Percentiles rank a stretch among this genome's conserved stretches.
These are phyloP conservation scores for Lactarius vividus DNA, from an alignment of 768 basidiomycete genomes.

Conservation along the genomic window DNA sequence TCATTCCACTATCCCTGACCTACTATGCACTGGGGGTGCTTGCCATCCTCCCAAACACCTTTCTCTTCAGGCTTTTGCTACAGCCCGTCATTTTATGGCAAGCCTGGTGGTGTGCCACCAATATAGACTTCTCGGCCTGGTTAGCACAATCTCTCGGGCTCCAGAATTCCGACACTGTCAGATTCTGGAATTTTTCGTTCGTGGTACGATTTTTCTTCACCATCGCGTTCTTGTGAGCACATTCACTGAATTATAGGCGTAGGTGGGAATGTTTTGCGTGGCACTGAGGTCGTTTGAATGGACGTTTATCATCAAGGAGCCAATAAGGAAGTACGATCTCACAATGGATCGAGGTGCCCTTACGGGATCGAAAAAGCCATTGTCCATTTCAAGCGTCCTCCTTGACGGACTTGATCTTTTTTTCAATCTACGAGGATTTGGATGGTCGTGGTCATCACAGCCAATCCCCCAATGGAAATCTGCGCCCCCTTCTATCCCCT, in stretches of 20 bases:
- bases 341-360: background rate
- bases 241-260: background rate
- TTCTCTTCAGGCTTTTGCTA: background rate
- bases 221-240: background rate
- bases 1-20: constrained; percentile 1
- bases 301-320: background rate
- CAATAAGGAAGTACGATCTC: no score
- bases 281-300: background rate
- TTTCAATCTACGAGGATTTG: constrained; percentile 16
- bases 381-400: constrained; percentile 1
- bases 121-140: constrained; percentile 1
- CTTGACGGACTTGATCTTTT: constrained; percentile 15
- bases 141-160: background rate
- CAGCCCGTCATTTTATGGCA: constrained; percentile 1
- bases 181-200: background rate
- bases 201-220: background rate
- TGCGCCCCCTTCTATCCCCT: background rate
- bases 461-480: background rate
- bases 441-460: background rate
- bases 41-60: constrained; percentile 8
- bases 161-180: no score
- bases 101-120: background rate
- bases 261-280: constrained; percentile 4
- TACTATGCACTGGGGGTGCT: constrained; percentile 8
- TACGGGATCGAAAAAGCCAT: background rate